These are phyloP conservation scores for Talaromyces borbonicus DNA, from an alignment of 495 filamentous ascomycete species.

Conservation along the genomic window DNA sequence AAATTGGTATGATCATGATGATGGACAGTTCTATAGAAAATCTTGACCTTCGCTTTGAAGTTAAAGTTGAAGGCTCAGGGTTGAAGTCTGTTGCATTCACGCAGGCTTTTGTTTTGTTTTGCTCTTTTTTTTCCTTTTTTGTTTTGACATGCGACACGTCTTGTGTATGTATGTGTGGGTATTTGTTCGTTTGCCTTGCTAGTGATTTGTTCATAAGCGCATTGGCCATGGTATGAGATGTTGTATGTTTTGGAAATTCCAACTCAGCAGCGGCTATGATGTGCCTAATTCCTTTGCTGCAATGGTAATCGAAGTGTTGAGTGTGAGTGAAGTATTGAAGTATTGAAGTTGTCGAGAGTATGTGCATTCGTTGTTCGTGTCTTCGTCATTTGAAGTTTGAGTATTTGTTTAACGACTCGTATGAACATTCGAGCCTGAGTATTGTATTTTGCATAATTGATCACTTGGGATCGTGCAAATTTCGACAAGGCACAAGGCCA, in stretches of 20 bases:
- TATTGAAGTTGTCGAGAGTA: neutral
- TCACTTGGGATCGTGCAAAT: too few relatives aligned
- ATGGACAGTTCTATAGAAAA: neutral
- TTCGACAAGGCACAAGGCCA: too few relatives aligned
- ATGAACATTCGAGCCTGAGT: too few relatives aligned
- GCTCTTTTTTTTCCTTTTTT: neutral
- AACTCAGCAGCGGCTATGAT: neutral
- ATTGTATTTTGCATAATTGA: too few relatives aligned
- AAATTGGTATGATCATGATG: neutral
- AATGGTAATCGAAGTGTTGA: too few relatives aligned
- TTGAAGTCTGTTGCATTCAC: neutral
- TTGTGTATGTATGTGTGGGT: too few relatives aligned
- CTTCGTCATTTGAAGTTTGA: neutral
- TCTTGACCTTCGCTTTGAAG: too few relatives aligned
- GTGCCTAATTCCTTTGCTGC: neutral
- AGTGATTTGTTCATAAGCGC: neutral
- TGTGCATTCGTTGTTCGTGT: neutral
- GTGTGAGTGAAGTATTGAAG: neutral
- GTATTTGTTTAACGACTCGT: slow-evolving; percentile 4
- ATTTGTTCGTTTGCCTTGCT: neutral
- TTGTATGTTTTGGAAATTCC: neutral
- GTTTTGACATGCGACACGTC: too few relatives aligned
- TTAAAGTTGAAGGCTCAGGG: neutral
- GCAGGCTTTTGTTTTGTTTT: neutral
- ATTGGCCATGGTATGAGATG: neutral